phyloP scores from a whole-genome alignment of 1,284 basidiomycete genomes.

The Phellopilus nigrolimitatus region DNA sequence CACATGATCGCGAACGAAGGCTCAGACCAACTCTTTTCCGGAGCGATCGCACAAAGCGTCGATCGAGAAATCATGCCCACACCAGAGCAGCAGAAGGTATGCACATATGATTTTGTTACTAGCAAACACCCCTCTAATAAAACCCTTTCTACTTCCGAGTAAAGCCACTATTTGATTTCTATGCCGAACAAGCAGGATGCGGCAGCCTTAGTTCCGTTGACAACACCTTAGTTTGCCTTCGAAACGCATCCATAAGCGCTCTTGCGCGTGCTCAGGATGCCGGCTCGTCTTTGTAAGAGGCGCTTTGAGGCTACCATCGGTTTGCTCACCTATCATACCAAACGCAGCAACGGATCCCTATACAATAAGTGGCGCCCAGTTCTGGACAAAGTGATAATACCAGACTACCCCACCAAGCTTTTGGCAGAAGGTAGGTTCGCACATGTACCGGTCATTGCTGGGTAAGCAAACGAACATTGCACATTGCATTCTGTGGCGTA shows the following conservation, averaged over 20 bases:
- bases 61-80: slow-evolving; percentile 44
- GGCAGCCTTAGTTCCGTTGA: slow-evolving; percentile 31
- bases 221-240: slow-evolving; percentile 41
- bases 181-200: slow-evolving; percentile 44
- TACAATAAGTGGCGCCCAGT: slow-evolving; percentile 40
- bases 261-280: slow-evolving; percentile 53
- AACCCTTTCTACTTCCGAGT: too few species aligned
- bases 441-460: slow-evolving; percentile 51
- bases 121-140: not conserved
- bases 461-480: slow-evolving; percentile 43
- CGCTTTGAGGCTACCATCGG: too few species aligned
- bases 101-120: slow-evolving; percentile 18
- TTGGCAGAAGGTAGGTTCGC: slow-evolving; percentile 41
- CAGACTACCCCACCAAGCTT: slow-evolving; percentile 41
- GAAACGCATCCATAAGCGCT: slow-evolving; percentile 44
- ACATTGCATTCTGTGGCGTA: not conserved
- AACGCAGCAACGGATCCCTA: slow-evolving; percentile 31
- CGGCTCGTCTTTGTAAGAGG: slow-evolving; percentile 31
- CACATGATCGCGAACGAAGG: slow-evolving; percentile 45
- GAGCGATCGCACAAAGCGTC: slow-evolving; percentile 58
- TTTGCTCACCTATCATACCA: slow-evolving; percentile 16
- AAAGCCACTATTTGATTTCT: slow-evolving; percentile 49
- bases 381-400: slow-evolving; percentile 45
- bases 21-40: slow-evolving; percentile 38
- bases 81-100: slow-evolving; percentile 46